phyloP scores from a whole-genome alignment of 148 eudicot genomes.

The Rhododendron kiyosumense region DNA sequence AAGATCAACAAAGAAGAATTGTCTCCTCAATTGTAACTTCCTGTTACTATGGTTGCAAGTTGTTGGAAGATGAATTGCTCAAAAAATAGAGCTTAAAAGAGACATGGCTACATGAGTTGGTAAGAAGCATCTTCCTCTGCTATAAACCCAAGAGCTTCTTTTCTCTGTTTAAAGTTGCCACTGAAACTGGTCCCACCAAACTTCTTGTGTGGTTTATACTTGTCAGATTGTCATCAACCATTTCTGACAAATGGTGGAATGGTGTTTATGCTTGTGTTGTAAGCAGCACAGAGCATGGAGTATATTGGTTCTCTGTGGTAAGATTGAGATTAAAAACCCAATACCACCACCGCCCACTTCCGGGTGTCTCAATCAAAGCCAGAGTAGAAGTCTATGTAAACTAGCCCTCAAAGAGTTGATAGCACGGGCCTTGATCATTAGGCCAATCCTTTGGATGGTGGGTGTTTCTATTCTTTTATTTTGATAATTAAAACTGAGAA shows the following conservation, averaged over 20 bases:
- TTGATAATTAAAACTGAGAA: background rate
- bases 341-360: background rate
- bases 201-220: background rate
- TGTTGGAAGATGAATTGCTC: slow-evolving; percentile 36
- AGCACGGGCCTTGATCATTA: background rate
- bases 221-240: background rate
- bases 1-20: slow-evolving; percentile 50
- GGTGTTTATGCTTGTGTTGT: background rate
- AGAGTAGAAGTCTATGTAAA: background rate
- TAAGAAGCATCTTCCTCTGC: background rate
- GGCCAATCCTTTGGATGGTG: background rate
- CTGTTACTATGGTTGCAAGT: slow-evolving; percentile 39
- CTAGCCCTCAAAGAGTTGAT: background rate
- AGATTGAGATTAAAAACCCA: background rate
- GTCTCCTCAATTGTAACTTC: slow-evolving; percentile 59
- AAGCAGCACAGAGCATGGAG: slow-evolving; percentile 4
- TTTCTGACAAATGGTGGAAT: background rate
- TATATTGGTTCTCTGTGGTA: slow-evolving; percentile 7
- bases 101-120: slow-evolving; percentile 13
- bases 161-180: background rate
- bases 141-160: background rate
- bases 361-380: background rate
- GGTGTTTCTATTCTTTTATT: background rate
- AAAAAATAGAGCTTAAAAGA: slow-evolving; percentile 27
- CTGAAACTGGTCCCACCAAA: background rate